These are phyloP conservation scores for Sugiyamaella neomexicana DNA, from an alignment of 1,139 yeast genomes.

Conservation along the genomic window DNA sequence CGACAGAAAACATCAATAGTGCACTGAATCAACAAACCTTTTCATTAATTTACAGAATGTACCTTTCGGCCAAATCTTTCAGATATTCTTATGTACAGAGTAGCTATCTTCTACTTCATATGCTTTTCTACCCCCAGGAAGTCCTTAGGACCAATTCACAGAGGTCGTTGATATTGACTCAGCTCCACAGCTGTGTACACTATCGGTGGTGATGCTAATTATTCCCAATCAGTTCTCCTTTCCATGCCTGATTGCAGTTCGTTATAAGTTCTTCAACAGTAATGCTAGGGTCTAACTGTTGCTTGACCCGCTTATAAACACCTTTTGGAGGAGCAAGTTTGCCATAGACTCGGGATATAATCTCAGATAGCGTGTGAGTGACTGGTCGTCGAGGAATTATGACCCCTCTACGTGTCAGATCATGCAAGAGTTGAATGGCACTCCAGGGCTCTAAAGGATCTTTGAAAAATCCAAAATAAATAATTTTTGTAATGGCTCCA, in stretches of 20 bases:
- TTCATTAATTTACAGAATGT: too few species aligned
- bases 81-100: too few species aligned
- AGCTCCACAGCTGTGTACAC: too few species aligned
- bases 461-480: conserved; percentile 16
- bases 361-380: conserved; percentile 13
- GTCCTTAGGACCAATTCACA: too few species aligned
- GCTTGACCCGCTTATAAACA: conserved; percentile 15
- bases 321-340: conserved; percentile 9
- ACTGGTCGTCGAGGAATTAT: conserved; percentile 11
- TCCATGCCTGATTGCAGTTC: conserved; percentile 20
- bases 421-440: conserved; percentile 9
- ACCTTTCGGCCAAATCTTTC: too few species aligned
- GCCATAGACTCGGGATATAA: conserved; percentile 16
- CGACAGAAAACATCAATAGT: too few species aligned
- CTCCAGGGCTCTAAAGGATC: conserved; percentile 18
- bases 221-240: conserved; percentile 4
- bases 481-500: conserved; percentile 9
- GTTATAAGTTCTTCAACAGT: conserved; percentile 6
- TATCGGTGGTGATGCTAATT: not conserved
- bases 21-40: too few species aligned
- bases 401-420: conserved; percentile 3
- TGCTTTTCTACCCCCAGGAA: too few species aligned
- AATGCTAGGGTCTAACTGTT: conserved; percentile 14
- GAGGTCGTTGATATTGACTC: too few species aligned
- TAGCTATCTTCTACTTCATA: too few species aligned